Percentiles rank a stretch among this genome's conserved stretches.
Conservation (phyloP, 305 asterid genomes). For the Fraxinus sp. region DNA sequence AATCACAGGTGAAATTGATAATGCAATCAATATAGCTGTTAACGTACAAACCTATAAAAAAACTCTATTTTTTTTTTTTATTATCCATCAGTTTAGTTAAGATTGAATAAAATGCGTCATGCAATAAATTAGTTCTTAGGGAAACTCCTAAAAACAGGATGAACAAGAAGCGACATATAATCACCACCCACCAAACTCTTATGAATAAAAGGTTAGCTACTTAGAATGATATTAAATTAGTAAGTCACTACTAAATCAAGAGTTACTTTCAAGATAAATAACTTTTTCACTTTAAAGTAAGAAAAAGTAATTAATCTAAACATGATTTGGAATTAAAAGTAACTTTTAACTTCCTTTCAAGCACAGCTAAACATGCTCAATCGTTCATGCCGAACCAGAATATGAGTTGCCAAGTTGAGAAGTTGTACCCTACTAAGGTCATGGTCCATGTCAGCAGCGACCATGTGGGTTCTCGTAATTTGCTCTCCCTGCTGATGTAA, state of each 20-base stretch:
- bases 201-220: neutral
- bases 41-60: neutral
- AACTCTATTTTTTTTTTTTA: neutral
- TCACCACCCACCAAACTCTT: neutral
- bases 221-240: neutral
- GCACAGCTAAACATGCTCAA: neutral
- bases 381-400: neutral
- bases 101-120: neutral
- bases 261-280: neutral
- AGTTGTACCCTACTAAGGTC: constrained; percentile 83
- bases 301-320: neutral
- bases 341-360: neutral
- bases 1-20: neutral
- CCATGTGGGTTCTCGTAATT: constrained; percentile 67
- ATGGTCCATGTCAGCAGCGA: constrained; percentile 83
- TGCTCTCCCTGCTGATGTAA: constrained; percentile 97
- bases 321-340: neutral
- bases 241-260: neutral
- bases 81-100: neutral
- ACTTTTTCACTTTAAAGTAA: neutral
- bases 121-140: neutral
- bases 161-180: neutral
- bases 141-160: neutral
- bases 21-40: neutral
- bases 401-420: constrained; percentile 11